A percentile compares a stretch with the other conserved stretches of the same genome.
These are phyloP conservation scores for Fraxinus floribunda DNA, from an alignment of 305 asterid species.

Conservation along the genomic window DNA sequence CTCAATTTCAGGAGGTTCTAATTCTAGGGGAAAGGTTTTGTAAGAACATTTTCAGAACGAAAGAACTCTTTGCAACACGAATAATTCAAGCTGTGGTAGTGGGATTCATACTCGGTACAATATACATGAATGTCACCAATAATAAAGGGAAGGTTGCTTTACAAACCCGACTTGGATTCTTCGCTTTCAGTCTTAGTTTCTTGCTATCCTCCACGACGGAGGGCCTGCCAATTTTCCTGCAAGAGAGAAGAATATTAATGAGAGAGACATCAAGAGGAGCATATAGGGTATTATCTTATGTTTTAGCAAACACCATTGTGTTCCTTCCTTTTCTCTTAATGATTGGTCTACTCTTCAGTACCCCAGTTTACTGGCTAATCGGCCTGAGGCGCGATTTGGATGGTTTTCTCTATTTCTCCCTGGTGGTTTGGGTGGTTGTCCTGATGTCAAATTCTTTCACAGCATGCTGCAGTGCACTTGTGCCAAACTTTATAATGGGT, in stretches of 20 bases:
- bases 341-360: conserved; percentile 52
- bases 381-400: conserved; percentile 54
- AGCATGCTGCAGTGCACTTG: conserved; percentile 66
- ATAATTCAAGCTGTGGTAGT: conserved; percentile 53
- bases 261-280: conserved; percentile 76
- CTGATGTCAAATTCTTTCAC: conserved; percentile 74
- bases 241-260: conserved; percentile 61
- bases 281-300: conserved; percentile 68
- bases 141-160: conserved; percentile 30
- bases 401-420: conserved; percentile 59
- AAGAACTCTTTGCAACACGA: conserved; percentile 64
- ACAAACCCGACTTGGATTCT: conserved; percentile 66
- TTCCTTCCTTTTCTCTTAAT: conserved; percentile 63
- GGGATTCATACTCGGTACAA: conserved; percentile 65
- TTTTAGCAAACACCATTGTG: conserved; percentile 60
- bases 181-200: conserved; percentile 69
- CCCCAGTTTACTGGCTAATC: conserved; percentile 69
- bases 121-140: conserved; percentile 51
- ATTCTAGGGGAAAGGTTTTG: conserved; percentile 57
- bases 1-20: conserved; percentile 41
- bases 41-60: conserved; percentile 70
- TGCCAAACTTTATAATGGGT: conserved; percentile 78
- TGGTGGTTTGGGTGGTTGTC: conserved; percentile 66
- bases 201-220: conserved; percentile 72
- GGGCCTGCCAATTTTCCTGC: conserved; percentile 73